These are phyloP conservation scores for Porodaedalea pini DNA, from an alignment of 1,284 basidiomycete genomes.

Conservation along the genomic window DNA sequence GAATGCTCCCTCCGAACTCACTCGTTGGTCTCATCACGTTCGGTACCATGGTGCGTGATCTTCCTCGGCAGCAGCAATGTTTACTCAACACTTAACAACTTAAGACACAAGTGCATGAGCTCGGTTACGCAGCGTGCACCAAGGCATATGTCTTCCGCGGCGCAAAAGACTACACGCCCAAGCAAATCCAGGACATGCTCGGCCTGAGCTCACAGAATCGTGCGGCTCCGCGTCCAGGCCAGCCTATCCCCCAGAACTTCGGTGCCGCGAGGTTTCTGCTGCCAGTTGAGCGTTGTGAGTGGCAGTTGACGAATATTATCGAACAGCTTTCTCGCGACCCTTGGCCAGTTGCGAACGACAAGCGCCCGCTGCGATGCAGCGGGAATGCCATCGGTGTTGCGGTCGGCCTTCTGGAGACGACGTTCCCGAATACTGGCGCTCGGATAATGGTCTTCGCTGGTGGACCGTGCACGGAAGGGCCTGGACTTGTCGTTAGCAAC, in stretches of 20 bases:
- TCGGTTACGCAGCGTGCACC: constrained; percentile 93
- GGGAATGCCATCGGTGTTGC: constrained; percentile 95
- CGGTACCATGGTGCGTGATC: constrained; percentile 83
- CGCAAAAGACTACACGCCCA: constrained; percentile 96
- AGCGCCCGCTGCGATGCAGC: constrained; percentile 92
- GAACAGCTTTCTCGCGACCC: constrained; percentile 90
- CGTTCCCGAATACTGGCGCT: constrained; percentile 94
- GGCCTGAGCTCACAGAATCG: constrained; percentile 77
- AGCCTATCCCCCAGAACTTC: constrained; percentile 80
- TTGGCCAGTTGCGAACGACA: constrained; percentile 96
- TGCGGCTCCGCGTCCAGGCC: constrained; percentile 79
- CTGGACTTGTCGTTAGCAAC: constrained; percentile 94
- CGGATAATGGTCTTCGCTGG: constrained; percentile 97
- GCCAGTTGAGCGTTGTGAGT: constrained; percentile 92
- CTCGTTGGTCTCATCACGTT: constrained; percentile 95
- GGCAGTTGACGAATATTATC: constrained; percentile 92
- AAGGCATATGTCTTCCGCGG: constrained; percentile 99
- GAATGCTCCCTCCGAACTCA: constrained; percentile 89
- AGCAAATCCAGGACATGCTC: constrained; percentile 99
- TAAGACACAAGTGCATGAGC: constrained; percentile 97
- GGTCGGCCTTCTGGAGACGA: constrained; percentile 91
- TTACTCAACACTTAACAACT: not conserved
- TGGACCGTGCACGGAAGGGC: constrained; percentile 96
- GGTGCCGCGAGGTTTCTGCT: constrained; percentile 93
- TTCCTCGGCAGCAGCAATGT: not conserved